Conservation (phyloP, 768 basidiomycete species). For the Mycena olivaceomarginata region DNA sequence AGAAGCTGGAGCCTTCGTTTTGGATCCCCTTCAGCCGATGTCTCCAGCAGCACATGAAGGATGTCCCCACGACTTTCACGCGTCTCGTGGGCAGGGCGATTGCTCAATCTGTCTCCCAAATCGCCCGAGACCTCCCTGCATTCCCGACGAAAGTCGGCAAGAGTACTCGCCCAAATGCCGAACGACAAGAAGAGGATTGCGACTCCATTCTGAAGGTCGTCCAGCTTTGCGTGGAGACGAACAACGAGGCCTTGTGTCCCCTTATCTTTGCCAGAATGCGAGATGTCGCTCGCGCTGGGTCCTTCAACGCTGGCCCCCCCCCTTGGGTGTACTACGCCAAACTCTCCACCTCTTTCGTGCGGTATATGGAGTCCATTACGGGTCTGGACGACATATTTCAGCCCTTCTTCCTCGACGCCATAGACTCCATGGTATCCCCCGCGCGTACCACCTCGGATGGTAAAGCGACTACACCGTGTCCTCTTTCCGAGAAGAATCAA, state of each 20-base stretch:
- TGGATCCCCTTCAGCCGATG: conserved; percentile 31
- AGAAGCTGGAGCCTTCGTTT: conserved; percentile 24
- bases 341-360: conserved; percentile 7
- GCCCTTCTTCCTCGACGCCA: conserved; percentile 36
- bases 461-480: conserved; percentile 17
- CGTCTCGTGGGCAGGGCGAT: conserved; percentile 18
- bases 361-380: background rate
- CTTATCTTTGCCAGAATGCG: conserved; percentile 36
- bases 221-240: conserved; percentile 39
- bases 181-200: background rate
- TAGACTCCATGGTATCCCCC: conserved; percentile 28
- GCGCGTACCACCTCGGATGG: conserved; percentile 10
- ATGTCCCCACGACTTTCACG: conserved; percentile 1
- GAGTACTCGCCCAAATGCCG: background rate
- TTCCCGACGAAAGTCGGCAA: conserved; percentile 31
- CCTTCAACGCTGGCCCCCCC: conserved; percentile 11
- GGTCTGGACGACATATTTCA: conserved; percentile 12
- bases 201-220: conserved; percentile 24
- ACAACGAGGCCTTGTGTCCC: conserved; percentile 15
- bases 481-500: conserved; percentile 17
- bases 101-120: conserved; percentile 23
- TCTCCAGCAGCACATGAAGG: conserved; percentile 13
- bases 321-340: conserved; percentile 42
- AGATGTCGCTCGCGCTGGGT: conserved; percentile 5
- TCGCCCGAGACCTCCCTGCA: conserved; percentile 20